These are phyloP conservation scores for Starmerella apicola DNA, from an alignment of 805 yeast genomes.

Conservation along the genomic window DNA sequence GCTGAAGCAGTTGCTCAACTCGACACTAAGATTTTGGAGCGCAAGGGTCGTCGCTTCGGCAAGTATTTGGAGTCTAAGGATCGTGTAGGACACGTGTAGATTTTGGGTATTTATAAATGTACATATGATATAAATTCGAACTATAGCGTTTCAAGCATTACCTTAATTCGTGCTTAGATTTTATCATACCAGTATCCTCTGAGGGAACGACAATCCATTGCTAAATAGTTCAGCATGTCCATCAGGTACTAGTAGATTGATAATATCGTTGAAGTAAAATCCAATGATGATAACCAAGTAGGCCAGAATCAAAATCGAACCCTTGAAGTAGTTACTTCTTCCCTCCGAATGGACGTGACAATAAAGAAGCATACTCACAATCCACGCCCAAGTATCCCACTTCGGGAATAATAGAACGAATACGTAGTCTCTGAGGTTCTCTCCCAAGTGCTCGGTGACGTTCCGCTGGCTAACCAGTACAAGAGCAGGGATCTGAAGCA, in stretches of 20 bases:
- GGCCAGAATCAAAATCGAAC: conserved; percentile 69
- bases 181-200: neutral
- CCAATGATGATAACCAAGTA: conserved; percentile 69
- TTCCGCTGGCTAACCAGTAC: conserved; percentile 56
- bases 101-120: neutral
- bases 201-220: too few relatives aligned
- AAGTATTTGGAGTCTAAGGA: conserved; percentile 13
- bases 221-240: too few relatives aligned
- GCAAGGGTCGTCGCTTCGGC: conserved; percentile 39
- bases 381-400: conserved; percentile 84
- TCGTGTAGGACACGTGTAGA: conserved; percentile 11
- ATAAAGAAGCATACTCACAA: conserved; percentile 76
- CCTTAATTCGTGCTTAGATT: neutral
- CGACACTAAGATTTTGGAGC: conserved; percentile 54
- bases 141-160: neutral
- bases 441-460: conserved; percentile 11
- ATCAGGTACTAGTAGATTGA: conserved; percentile 27
- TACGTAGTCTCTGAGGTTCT: conserved; percentile 25
- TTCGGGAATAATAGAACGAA: conserved; percentile 83
- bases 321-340: conserved; percentile 90
- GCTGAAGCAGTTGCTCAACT: conserved; percentile 51
- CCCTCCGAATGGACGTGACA: conserved; percentile 95
- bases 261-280: conserved; percentile 50
- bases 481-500: conserved; percentile 83
- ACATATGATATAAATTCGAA: conserved; percentile 1